phyloP scores from a whole-genome alignment of 768 basidiomycete species.

The Panus rudis region DNA sequence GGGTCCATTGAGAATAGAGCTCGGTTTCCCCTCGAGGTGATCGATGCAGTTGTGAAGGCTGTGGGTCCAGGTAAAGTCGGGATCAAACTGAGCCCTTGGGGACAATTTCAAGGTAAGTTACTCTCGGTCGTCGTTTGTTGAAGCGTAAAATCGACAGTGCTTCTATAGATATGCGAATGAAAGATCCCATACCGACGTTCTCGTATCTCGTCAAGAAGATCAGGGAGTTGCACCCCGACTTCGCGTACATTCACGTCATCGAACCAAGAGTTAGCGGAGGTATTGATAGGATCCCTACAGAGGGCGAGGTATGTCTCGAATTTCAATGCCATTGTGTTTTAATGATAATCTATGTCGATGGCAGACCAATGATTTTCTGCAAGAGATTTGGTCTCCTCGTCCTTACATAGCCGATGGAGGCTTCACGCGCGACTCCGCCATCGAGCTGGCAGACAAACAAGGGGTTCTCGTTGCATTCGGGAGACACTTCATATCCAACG shows the following conservation, averaged over 20 bases:
- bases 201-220: constrained; percentile 35
- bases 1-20: constrained; percentile 40
- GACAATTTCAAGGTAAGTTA: constrained; percentile 21
- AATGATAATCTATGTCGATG: not conserved
- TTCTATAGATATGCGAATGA: constrained; percentile 36
- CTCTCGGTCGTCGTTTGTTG: not conserved
- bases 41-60: constrained; percentile 31
- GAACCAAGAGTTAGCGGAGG: constrained; percentile 12
- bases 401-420: constrained; percentile 17
- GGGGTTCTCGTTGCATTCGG: constrained; percentile 8
- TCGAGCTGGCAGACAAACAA: constrained; percentile 9
- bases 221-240: constrained; percentile 27
- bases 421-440: constrained; percentile 11
- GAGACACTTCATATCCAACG: constrained; percentile 6
- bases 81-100: constrained; percentile 31
- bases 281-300: not conserved
- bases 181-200: constrained; percentile 45
- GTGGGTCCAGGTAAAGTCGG: constrained; percentile 35
- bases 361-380: constrained; percentile 13
- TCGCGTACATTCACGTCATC: constrained; percentile 30
- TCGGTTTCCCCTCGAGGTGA: constrained; percentile 37
- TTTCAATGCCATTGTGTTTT: not conserved
- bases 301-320: not conserved
- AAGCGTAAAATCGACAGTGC: not conserved
- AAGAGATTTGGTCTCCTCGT: constrained; percentile 20